Percentiles rank a stretch among this genome's conserved stretches.
These are phyloP conservation scores for Prinsepia uniflora DNA, from an alignment of 306 rosid genomes.

Conservation along the genomic window DNA sequence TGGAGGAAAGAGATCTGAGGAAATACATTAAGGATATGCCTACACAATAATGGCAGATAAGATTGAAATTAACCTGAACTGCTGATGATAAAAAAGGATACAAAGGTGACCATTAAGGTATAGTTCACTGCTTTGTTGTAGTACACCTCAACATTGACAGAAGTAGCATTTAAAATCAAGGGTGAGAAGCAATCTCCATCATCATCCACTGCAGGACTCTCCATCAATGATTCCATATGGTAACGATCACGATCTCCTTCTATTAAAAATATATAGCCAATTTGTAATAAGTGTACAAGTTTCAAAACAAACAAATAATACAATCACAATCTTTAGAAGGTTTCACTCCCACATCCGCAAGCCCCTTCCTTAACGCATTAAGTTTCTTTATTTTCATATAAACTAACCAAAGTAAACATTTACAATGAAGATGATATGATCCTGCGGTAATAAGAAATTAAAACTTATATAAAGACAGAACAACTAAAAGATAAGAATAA, in stretches of 20 bases:
- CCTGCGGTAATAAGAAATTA: background rate
- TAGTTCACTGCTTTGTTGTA: constrained; percentile 97
- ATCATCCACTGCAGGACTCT: constrained; percentile 85
- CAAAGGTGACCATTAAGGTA: constrained; percentile 99
- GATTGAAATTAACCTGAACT: constrained; percentile 15
- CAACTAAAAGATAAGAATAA: background rate
- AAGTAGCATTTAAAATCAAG: constrained; percentile 75
- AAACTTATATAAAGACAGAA: background rate
- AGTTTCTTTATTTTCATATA: background rate
- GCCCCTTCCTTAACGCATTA: background rate
- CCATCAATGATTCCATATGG: constrained; percentile 88
- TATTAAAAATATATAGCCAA: constrained; percentile 30
- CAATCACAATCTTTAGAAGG: background rate
- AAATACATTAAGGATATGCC: constrained; percentile 48
- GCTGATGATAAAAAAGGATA: constrained; percentile 54
- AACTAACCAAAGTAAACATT: background rate
- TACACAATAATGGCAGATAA: constrained; percentile 22
- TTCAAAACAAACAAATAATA: background rate
- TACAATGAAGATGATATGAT: background rate
- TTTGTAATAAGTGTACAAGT: constrained; percentile 13
- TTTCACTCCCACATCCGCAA: background rate
- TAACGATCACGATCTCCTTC: constrained; percentile 75
- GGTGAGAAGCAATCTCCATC: constrained; percentile 94
- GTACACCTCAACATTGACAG: constrained; percentile 86
- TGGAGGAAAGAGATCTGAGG: constrained; percentile 89